Evolutionary conservation across 371 early-diverging fungal genomes (phyloP).

Genomic region (Mortierella sp.): DNA sequence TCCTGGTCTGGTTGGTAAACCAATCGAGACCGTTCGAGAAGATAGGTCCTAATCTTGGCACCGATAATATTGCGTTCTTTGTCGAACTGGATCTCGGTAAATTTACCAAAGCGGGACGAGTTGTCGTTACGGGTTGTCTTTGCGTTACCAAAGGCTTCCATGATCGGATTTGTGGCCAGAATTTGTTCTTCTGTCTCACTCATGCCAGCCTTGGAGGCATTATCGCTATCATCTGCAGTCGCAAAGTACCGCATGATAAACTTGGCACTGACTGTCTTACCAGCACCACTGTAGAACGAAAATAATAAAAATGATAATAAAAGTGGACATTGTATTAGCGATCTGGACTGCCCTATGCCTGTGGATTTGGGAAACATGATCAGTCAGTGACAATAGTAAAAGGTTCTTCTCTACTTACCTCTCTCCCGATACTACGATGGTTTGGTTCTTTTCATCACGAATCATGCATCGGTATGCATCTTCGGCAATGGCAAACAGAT

Average conservation of each 20-base stretch:
- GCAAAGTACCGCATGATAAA: conserved; percentile 98
- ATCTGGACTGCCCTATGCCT: no score
- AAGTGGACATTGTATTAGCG: no score
- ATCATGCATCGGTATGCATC: conserved; percentile 96
- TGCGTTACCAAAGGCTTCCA: conserved; percentile 99
- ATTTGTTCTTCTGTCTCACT: conserved; percentile 86
- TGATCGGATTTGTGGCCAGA: conserved; percentile 96
- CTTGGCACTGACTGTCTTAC: conserved; percentile 95
- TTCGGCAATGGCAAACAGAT: conserved; percentile 83
- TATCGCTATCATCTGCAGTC: conserved; percentile 70
- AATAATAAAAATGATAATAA: background rate
- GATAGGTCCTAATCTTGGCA: conserved; percentile 95
- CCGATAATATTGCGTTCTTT: conserved; percentile 86
- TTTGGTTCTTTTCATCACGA: conserved; percentile 91
- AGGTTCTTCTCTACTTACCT: conserved; percentile 55
- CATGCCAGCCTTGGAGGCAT: conserved; percentile 57
- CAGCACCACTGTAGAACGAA: conserved; percentile 77
- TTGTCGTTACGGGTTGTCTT: conserved; percentile 99
- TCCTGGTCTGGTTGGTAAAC: conserved; percentile 93
- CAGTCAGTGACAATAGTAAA: no score
- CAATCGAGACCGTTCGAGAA: conserved; percentile 97
- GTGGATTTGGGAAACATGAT: no score
- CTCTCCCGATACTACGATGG: conserved; percentile 98
- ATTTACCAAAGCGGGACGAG: conserved; percentile 98
- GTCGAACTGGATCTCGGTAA: conserved; percentile 92